These are phyloP conservation scores for Starmerella stellata DNA, from an alignment of 805 yeast genomes.

Conservation along the genomic window DNA sequence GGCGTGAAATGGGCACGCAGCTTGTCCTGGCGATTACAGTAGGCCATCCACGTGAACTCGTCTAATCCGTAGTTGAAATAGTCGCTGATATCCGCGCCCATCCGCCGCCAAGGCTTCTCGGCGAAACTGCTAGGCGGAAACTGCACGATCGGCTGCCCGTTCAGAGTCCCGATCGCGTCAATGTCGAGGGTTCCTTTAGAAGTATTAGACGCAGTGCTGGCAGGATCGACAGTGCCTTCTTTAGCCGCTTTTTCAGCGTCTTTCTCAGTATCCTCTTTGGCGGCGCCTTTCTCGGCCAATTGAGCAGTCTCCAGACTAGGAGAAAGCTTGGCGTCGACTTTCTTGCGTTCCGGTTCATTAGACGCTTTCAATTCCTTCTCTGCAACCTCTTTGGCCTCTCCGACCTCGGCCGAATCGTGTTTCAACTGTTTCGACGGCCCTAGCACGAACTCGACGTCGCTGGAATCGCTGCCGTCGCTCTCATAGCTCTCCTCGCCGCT, in stretches of 20 bases:
- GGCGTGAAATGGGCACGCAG: slow-evolving; percentile 66
- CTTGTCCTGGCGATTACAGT: slow-evolving; percentile 73
- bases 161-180: slow-evolving; percentile 51
- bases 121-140: slow-evolving; percentile 62
- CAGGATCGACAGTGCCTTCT: slow-evolving; percentile 7
- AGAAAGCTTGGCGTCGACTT: too few species aligned
- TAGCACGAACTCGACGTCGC: slow-evolving; percentile 51
- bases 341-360: background rate
- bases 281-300: slow-evolving; percentile 1
- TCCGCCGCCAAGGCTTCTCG: slow-evolving; percentile 96
- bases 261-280: slow-evolving; percentile 17
- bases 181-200: slow-evolving; percentile 33
- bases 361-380: background rate
- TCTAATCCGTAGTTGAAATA: slow-evolving; percentile 94
- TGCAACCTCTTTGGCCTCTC: background rate
- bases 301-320: too few species aligned
- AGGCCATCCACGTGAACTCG: slow-evolving; percentile 89
- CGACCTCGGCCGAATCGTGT: background rate
- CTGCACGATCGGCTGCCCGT: slow-evolving; percentile 70
- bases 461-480: slow-evolving; percentile 25
- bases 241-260: slow-evolving; percentile 14
- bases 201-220: slow-evolving; percentile 18
- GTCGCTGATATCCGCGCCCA: slow-evolving; percentile 88
- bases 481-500: slow-evolving; percentile 5
- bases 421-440: background rate